phyloP scores from a whole-genome alignment of 345 rosid species.

The Melastoma malabathricum region DNA sequence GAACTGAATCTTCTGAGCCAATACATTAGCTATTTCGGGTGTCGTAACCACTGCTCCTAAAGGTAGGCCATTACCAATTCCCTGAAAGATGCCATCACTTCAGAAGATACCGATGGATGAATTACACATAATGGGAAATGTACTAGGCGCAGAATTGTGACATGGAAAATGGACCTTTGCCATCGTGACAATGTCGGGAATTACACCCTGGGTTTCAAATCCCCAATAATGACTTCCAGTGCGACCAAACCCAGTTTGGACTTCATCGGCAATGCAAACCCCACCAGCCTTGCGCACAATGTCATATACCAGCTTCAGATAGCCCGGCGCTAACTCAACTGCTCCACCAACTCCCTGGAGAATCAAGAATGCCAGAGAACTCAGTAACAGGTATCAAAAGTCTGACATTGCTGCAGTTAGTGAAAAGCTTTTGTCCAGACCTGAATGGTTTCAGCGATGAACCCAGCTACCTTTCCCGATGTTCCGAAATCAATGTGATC shows the following conservation, averaged over 20 bases:
- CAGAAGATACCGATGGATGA: not conserved
- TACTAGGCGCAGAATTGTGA: too few species aligned
- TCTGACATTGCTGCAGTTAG: not conserved
- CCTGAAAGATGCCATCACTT: conserved; percentile 24
- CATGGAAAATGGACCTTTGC: conserved; percentile 50
- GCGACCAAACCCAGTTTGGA: conserved; percentile 89
- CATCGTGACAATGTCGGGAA: conserved; percentile 95
- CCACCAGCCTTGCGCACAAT: conserved; percentile 79
- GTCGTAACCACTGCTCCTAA: conserved; percentile 94
- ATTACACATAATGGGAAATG: conserved; percentile 12
- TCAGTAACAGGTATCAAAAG: not conserved
- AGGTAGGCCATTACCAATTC: conserved; percentile 93
- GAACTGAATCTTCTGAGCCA: conserved; percentile 77
- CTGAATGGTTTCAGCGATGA: conserved; percentile 92
- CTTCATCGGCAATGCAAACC: conserved; percentile 91
- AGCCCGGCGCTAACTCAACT: conserved; percentile 92
- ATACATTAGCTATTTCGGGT: conserved; percentile 82
- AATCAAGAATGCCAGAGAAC: not conserved
- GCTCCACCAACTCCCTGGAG: conserved; percentile 87
- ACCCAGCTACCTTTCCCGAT: conserved; percentile 85
- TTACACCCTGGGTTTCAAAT: conserved; percentile 78
- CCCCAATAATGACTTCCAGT: conserved; percentile 97
- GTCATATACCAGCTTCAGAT: conserved; percentile 66
- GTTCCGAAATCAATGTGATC: conserved; percentile 89
- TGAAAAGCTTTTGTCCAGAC: conserved; percentile 14